Evolutionary conservation across 768 basidiomycete species (phyloP).

Genomic region (Calocybe gangraenosa): DNA sequence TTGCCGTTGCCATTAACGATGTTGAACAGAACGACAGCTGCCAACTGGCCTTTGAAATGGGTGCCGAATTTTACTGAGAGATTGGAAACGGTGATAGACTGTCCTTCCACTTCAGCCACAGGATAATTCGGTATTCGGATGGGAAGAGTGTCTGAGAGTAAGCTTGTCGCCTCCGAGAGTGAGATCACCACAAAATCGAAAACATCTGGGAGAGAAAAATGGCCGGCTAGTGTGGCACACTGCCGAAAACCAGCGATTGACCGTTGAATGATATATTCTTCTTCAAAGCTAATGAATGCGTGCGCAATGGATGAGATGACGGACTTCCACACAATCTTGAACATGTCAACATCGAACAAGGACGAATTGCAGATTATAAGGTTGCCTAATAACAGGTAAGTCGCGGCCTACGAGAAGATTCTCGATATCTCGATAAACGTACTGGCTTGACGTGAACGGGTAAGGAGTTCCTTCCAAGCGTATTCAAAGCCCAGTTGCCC

Average conservation of each 20-base stretch:
- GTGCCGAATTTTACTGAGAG: slow-evolving; percentile 92
- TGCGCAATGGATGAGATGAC: slow-evolving; percentile 92
- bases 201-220: slow-evolving; percentile 88
- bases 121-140: slow-evolving; percentile 80
- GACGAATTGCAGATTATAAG: slow-evolving; percentile 77
- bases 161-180: slow-evolving; percentile 85
- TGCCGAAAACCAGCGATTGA: slow-evolving; percentile 96
- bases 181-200: slow-evolving; percentile 96
- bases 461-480: slow-evolving; percentile 94
- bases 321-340: slow-evolving; percentile 89
- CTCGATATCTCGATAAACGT: slow-evolving; percentile 14
- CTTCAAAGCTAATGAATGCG: slow-evolving; percentile 94
- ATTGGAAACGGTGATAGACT: slow-evolving; percentile 85
- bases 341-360: slow-evolving; percentile 88
- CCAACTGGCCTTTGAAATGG: slow-evolving; percentile 92
- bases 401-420: background rate
- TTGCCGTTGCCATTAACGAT: slow-evolving; percentile 96
- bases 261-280: slow-evolving; percentile 94
- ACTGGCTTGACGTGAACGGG: slow-evolving; percentile 81
- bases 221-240: slow-evolving; percentile 89
- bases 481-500: slow-evolving; percentile 97
- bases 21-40: slow-evolving; percentile 95
- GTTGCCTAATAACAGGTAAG: slow-evolving; percentile 38
- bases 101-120: slow-evolving; percentile 84
- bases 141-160: slow-evolving; percentile 72